A percentile compares a stretch with the other conserved stretches of the same genome.
Conservation (phyloP, 352 stramenopile species). For the Plasmopara viticola region DNA sequence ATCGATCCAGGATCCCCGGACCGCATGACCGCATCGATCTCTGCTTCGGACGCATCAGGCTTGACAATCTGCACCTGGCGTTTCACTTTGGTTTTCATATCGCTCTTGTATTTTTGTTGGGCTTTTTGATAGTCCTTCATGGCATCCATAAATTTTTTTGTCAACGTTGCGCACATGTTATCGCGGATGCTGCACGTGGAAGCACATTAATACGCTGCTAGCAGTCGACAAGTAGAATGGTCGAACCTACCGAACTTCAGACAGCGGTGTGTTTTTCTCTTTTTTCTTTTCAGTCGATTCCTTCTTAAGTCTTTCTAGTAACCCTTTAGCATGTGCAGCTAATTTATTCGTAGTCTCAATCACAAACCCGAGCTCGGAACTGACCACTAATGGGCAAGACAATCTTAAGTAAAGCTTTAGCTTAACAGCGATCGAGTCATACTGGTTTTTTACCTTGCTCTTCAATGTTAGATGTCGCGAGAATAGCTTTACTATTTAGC, state of each 20-base stretch:
- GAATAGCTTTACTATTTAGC: constrained; percentile 90
- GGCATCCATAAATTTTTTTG: constrained; percentile 97
- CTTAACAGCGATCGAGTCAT: neutral
- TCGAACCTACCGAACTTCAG: constrained; percentile 44
- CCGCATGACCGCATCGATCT: constrained; percentile 96
- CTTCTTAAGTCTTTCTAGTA: constrained; percentile 89
- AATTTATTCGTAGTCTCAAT: constrained; percentile 91
- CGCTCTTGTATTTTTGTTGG: constrained; percentile 96
- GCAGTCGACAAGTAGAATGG: too few relatives aligned
- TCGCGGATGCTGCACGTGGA: constrained; percentile 83
- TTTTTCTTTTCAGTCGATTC: constrained; percentile 92
- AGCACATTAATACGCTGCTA: constrained; percentile 1
- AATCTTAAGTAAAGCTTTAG: neutral
- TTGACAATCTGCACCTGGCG: constrained; percentile 98
- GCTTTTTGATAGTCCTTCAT: constrained; percentile 98
- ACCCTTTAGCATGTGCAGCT: constrained; percentile 85
- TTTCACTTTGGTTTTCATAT: constrained; percentile 98
- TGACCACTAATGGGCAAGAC: constrained; percentile 51
- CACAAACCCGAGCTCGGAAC: constrained; percentile 85
- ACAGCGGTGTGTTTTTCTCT: constrained; percentile 74
- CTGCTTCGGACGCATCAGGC: constrained; percentile 93
- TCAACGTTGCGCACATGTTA: constrained; percentile 96
- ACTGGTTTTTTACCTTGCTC: constrained; percentile 53
- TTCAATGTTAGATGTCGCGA: constrained; percentile 90
- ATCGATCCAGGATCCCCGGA: constrained; percentile 75